These are phyloP conservation scores for Canavalia ensiformis DNA, from an alignment of 306 rosid genomes.

Conservation along the genomic window DNA sequence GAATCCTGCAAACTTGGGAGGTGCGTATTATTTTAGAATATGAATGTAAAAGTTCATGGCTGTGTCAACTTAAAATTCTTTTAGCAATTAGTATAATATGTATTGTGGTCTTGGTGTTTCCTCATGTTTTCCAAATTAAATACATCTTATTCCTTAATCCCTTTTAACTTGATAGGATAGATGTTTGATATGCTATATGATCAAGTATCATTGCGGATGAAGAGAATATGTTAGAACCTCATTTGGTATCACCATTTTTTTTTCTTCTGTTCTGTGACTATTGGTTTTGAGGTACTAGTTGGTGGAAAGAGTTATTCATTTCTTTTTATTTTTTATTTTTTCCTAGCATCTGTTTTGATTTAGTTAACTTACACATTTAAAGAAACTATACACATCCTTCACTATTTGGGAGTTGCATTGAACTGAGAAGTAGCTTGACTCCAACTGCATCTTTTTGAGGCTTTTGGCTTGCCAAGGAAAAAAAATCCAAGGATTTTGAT, in stretches of 20 bases:
- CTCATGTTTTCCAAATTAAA: background rate
- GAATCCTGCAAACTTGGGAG: constrained; percentile 80
- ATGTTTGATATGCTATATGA: constrained; percentile 34
- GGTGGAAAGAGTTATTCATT: constrained; percentile 3
- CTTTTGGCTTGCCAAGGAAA: background rate
- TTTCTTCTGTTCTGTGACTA: constrained; percentile 19
- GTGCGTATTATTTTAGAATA: constrained; percentile 64
- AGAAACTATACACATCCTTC: background rate
- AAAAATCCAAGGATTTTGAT: background rate
- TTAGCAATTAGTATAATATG: constrained; percentile 28
- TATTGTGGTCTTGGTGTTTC: constrained; percentile 33
- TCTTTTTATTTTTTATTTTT: background rate
- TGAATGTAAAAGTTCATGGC: constrained; percentile 46
- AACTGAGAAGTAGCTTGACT: constrained; percentile 29
- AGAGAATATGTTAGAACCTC: background rate
- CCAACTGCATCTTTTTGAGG: background rate
- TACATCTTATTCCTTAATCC: background rate
- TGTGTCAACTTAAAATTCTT: constrained; percentile 44
- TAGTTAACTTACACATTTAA: constrained; percentile 6
- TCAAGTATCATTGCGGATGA: constrained; percentile 12
- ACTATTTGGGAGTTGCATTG: constrained; percentile 16
- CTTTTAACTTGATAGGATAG: constrained; percentile 8
- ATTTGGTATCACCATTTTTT: constrained; percentile 2
- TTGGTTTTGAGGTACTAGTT: constrained; percentile 10
- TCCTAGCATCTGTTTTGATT: background rate